phyloP scores from a whole-genome alignment of 192 early-diverging fungal species.

The Backusella mclennaniae region DNA sequence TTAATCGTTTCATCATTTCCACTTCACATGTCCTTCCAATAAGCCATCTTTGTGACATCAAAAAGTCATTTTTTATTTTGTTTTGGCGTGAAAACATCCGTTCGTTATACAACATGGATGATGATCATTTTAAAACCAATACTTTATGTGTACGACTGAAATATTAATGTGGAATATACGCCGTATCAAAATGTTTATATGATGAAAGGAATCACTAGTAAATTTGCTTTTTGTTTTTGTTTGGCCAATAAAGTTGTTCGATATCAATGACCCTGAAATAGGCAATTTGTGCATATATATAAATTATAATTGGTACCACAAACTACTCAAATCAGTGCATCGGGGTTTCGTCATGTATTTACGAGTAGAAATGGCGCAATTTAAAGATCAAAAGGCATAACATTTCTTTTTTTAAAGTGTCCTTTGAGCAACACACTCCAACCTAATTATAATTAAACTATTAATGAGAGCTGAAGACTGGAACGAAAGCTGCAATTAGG shows the following conservation, averaged over 20 bases:
- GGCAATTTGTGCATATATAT: neutral
- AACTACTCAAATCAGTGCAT: neutral
- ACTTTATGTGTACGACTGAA: neutral
- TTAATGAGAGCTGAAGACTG: neutral
- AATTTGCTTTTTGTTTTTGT: too few relatives aligned
- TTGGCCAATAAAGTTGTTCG: neutral
- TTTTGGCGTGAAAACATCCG: neutral
- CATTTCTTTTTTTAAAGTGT: neutral
- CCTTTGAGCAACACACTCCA: neutral
- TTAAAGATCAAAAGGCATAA: constrained; percentile 9
- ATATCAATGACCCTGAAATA: neutral
- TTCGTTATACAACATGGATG: neutral
- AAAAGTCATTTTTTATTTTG: neutral
- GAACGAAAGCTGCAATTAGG: neutral
- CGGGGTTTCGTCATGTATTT: neutral
- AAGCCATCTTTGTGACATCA: neutral
- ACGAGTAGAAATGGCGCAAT: constrained; percentile 6
- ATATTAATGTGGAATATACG: neutral
- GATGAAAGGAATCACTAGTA: neutral
- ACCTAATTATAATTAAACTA: neutral
- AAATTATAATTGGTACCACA: neutral
- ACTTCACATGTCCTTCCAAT: neutral
- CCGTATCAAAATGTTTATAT: neutral
- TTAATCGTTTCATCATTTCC: neutral
- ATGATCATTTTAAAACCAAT: neutral